Conservation (phyloP, 345 rosid species). For the Passiflora organensis region DNA sequence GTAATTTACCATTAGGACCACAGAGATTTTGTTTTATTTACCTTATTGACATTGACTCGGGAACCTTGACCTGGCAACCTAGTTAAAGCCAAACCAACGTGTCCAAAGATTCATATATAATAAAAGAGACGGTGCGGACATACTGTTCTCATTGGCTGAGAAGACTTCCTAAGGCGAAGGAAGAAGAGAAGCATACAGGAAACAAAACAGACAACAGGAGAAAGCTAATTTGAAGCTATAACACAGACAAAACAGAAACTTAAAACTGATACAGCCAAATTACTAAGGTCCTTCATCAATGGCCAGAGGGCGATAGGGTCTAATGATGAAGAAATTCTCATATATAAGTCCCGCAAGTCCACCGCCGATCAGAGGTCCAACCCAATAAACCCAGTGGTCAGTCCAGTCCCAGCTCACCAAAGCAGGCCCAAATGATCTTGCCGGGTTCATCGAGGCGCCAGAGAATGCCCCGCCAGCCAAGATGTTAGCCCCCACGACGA, state of each 20-base stretch:
- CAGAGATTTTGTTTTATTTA: too few relatives aligned
- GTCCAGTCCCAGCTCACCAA: constrained; percentile 81
- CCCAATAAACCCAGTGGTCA: constrained; percentile 92
- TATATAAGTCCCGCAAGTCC: constrained; percentile 69
- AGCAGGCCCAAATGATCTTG: constrained; percentile 86
- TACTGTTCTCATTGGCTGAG: too few relatives aligned
- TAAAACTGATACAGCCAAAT: neutral
- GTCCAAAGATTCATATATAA: too few relatives aligned
- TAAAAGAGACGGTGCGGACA: too few relatives aligned
- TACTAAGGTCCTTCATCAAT: constrained; percentile 22
- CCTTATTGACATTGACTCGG: too few relatives aligned
- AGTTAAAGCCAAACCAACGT: too few relatives aligned
- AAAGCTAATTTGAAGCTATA: neutral
- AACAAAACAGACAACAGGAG: too few relatives aligned
- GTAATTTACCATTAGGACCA: too few relatives aligned
- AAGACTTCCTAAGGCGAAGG: too few relatives aligned
- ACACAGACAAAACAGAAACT: neutral
- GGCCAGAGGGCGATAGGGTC: constrained; percentile 38
- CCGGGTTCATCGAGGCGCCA: constrained; percentile 96
- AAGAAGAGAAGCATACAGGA: too few relatives aligned
- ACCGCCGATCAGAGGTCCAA: constrained; percentile 78
- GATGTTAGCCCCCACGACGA: constrained; percentile 75
- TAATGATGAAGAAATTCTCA: constrained; percentile 56
- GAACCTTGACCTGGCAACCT: too few relatives aligned
- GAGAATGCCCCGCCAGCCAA: constrained; percentile 82